Conservation (phyloP, 2,329 filamentous ascomycete genomes). For the Dothideomycetidae sp. region DNA sequence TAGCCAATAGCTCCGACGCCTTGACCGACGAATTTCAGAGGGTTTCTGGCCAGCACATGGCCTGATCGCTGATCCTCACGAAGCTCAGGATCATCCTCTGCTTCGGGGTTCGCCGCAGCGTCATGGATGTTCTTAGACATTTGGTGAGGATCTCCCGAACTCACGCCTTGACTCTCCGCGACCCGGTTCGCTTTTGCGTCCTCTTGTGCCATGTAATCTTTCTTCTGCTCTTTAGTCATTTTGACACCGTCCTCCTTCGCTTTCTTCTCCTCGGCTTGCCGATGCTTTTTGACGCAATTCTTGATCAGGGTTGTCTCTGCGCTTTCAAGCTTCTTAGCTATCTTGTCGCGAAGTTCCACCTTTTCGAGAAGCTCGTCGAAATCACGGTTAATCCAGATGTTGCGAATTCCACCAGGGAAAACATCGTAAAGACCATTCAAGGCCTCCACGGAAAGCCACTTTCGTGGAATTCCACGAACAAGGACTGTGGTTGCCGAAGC, state of each 20-base stretch:
- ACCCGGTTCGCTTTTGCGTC: conserved; percentile 19
- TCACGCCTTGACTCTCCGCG: conserved; percentile 20
- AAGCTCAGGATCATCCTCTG: conserved; percentile 15
- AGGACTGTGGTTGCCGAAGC: conserved; percentile 93
- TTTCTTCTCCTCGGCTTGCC: conserved; percentile 50
- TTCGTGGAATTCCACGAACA: conserved; percentile 75
- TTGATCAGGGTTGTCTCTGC: conserved; percentile 70
- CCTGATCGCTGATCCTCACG: conserved; percentile 19
- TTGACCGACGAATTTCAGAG: conserved; percentile 29
- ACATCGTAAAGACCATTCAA: conserved; percentile 81
- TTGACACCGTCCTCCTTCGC: conserved; percentile 32
- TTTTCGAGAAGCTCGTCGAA: conserved; percentile 73
- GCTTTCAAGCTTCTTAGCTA: conserved; percentile 59
- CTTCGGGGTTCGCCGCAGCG: conserved; percentile 14
- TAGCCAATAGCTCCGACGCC: conserved; percentile 28
- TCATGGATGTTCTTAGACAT: conserved; percentile 19
- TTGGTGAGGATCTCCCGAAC: conserved; percentile 20
- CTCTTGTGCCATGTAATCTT: conserved; percentile 37
- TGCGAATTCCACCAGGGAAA: conserved; percentile 85
- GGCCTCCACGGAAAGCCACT: conserved; percentile 77
- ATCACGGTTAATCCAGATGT: conserved; percentile 93
- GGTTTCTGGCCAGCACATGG: conserved; percentile 11
- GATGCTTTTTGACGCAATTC: conserved; percentile 61
- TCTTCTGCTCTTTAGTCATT: conserved; percentile 38
- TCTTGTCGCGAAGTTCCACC: conserved; percentile 55